Conservation (phyloP, 805 yeast genomes). For the Starmerella gropengiesseri region DNA sequence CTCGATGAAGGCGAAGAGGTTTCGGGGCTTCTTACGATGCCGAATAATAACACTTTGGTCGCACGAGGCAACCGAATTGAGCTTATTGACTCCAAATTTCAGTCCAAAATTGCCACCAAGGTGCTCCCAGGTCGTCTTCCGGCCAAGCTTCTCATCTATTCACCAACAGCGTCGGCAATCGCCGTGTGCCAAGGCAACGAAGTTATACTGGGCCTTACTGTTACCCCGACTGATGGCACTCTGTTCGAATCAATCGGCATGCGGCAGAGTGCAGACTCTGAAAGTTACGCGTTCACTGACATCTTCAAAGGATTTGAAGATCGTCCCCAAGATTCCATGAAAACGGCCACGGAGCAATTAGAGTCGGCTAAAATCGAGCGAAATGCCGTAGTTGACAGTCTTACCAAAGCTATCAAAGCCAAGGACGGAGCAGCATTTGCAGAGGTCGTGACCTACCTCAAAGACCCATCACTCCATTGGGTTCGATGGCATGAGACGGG, state of each 20-base stretch:
- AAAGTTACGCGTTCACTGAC: slow-evolving; percentile 25
- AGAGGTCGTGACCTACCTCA: slow-evolving; percentile 18
- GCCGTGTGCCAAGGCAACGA: slow-evolving; percentile 12
- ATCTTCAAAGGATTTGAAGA: slow-evolving; percentile 30
- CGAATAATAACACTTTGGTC: slow-evolving; percentile 16
- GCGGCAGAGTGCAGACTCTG: slow-evolving; percentile 16
- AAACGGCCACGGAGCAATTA: slow-evolving; percentile 30
- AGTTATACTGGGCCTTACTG: slow-evolving; percentile 22
- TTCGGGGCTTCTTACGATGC: slow-evolving; percentile 17
- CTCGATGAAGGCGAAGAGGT: slow-evolving; percentile 8
- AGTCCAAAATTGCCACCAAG: slow-evolving; percentile 13
- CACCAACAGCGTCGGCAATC: slow-evolving; percentile 12
- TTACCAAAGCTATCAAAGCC: slow-evolving; percentile 35
- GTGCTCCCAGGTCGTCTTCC: not conserved
- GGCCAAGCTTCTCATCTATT: slow-evolving; percentile 14
- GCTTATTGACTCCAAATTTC: slow-evolving; percentile 21
- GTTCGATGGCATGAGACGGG: slow-evolving; percentile 12
- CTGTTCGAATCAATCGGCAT: slow-evolving; percentile 23
- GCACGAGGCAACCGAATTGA: slow-evolving; percentile 8
- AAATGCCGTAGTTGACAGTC: slow-evolving; percentile 33
- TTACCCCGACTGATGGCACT: slow-evolving; percentile 18
- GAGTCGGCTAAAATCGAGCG: slow-evolving; percentile 31
- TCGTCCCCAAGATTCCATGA: slow-evolving; percentile 15
- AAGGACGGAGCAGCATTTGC: slow-evolving; percentile 22
- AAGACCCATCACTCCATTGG: slow-evolving; percentile 13